Evolutionary conservation across 139 green algal genomes (phyloP).

Genomic region (Chlorella sorokiniana): DNA sequence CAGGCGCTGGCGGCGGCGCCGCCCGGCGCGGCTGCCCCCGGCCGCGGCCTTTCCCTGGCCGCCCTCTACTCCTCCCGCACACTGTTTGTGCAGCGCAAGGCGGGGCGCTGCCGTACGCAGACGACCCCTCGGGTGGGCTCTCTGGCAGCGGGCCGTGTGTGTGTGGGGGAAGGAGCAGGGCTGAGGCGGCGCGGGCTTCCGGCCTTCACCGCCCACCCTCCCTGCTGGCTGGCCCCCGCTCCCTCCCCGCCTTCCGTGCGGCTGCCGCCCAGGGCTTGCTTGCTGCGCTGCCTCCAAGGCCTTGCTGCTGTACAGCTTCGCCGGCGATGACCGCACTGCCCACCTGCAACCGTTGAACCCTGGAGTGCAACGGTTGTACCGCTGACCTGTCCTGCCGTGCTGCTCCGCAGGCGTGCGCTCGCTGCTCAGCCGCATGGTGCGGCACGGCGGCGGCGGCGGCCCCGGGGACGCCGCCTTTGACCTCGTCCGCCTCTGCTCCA

Average conservation of each 20-base stretch:
- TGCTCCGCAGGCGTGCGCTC: conserved; percentile 60
- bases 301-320: too few relatives aligned
- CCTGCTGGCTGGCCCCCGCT: too few relatives aligned
- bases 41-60: conserved; percentile 10
- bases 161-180: neutral
- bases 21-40: neutral
- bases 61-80: conserved; percentile 42
- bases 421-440: conserved; percentile 65
- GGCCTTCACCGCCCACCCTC: too few relatives aligned
- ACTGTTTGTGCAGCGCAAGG: conserved; percentile 80
- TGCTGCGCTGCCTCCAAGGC: too few relatives aligned
- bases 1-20: conserved; percentile 40
- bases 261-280: too few relatives aligned
- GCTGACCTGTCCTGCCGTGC: too few relatives aligned
- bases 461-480: conserved; percentile 35
- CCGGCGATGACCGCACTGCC: too few relatives aligned
- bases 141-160: neutral
- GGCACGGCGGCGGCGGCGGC: conserved; percentile 3
- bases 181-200: neutral
- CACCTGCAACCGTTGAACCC: too few relatives aligned
- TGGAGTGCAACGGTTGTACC: too few relatives aligned
- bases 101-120: conserved; percentile 63
- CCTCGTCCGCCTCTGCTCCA: conserved; percentile 70
- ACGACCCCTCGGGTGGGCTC: conserved; percentile 56
- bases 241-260: too few relatives aligned